Evolutionary conservation across 2,329 filamentous ascomycete genomes (phyloP).

Genomic region (Exophiala sp.): DNA sequence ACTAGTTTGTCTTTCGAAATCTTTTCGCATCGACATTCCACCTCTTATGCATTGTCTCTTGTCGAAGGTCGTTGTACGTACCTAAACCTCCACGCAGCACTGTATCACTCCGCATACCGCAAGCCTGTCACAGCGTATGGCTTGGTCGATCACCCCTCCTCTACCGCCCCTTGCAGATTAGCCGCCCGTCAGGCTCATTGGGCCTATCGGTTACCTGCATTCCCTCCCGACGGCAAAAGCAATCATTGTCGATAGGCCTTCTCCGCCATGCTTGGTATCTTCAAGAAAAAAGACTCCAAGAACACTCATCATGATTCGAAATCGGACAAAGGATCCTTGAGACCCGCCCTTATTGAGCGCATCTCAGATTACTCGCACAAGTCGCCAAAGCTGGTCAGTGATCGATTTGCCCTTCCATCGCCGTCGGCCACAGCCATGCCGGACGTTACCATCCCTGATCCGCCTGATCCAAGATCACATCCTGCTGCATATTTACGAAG

Average conservation of each 20-base stretch:
- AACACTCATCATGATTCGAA: slow-evolving; percentile 23
- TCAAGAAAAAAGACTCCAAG: slow-evolving; percentile 47
- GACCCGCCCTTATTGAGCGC: slow-evolving; percentile 18
- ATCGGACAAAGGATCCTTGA: slow-evolving; percentile 8
- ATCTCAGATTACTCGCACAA: slow-evolving; percentile 27
- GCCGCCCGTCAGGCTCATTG: not conserved
- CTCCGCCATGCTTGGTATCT: slow-evolving; percentile 45
- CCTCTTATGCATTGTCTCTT: too few relatives aligned
- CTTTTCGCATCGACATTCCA: too few relatives aligned
- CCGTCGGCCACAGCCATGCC: slow-evolving; percentile 39
- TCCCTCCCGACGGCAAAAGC: not conserved
- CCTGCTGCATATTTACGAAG: slow-evolving; percentile 88
- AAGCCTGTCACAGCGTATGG: too few relatives aligned
- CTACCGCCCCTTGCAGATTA: slow-evolving; percentile 11
- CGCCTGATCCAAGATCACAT: slow-evolving; percentile 83
- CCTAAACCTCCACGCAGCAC: too few relatives aligned
- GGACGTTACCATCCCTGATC: slow-evolving; percentile 75
- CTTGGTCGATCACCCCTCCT: not conserved
- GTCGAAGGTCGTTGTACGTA: too few relatives aligned
- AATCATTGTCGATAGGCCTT: slow-evolving; percentile 17
- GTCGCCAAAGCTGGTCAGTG: slow-evolving; percentile 25
- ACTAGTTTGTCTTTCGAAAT: too few relatives aligned
- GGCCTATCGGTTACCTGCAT: slow-evolving; percentile 16
- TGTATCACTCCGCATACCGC: too few relatives aligned
- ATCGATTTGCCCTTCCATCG: slow-evolving; percentile 9